Evolutionary conservation across 2,329 filamentous ascomycete species (phyloP).

Genomic region (Myriosclerotinia scirpicola): DNA sequence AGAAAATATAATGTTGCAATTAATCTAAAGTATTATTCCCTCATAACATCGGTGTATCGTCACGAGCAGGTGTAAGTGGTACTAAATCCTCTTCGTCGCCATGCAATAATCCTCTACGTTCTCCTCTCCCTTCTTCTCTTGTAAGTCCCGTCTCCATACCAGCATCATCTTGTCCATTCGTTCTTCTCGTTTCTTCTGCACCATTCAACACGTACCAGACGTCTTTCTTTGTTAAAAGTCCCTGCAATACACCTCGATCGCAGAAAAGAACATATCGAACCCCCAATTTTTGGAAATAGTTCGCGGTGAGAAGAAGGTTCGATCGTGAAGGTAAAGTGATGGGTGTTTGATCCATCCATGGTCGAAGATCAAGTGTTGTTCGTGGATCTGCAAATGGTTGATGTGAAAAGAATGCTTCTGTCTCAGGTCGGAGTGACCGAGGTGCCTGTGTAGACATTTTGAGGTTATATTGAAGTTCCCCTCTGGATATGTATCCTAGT

Average conservation of each 20-base stretch:
- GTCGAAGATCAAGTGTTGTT: constrained; percentile 79
- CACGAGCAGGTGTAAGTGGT: constrained; percentile 29
- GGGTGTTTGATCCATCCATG: constrained; percentile 99
- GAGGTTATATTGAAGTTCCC: constrained; percentile 82
- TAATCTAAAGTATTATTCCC: constrained; percentile 7
- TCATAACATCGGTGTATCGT: constrained; percentile 36
- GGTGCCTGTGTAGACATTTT: constrained; percentile 57
- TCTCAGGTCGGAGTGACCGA: constrained; percentile 63
- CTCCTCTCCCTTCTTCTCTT: constrained; percentile 45
- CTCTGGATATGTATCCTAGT: constrained; percentile 90
- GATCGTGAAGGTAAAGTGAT: constrained; percentile 80
- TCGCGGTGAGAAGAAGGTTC: constrained; percentile 79
- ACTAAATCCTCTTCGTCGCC: constrained; percentile 39
- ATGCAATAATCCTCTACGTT: constrained; percentile 48
- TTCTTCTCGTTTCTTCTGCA: constrained; percentile 59
- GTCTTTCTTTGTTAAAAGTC: constrained; percentile 94
- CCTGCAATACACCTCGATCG: constrained; percentile 77
- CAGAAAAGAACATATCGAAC: constrained; percentile 86
- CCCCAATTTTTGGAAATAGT: constrained; percentile 93
- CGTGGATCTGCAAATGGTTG: constrained; percentile 77
- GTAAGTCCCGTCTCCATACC: constrained; percentile 42
- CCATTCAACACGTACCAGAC: constrained; percentile 91
- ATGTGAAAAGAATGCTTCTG: constrained; percentile 82
- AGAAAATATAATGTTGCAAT: neutral
- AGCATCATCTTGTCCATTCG: constrained; percentile 40